Evolutionary conservation across 1,139 yeast genomes (phyloP), one percentile per base, ranked within the genome.

Genomic region (Pichia sp.): DNA sequence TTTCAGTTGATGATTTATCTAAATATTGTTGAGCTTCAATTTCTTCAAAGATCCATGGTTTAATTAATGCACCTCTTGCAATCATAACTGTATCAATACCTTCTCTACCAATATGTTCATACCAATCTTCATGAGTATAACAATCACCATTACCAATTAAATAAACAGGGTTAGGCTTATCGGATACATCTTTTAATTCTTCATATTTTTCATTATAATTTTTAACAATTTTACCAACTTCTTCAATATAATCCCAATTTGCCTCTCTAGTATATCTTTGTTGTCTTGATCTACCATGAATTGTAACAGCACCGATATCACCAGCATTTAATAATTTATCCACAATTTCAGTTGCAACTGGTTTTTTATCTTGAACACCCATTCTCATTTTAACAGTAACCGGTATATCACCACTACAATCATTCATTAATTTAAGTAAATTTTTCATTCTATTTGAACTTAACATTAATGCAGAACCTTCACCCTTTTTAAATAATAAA

Each of bases 31-130:
- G 81, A 7, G 94, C 75, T 50, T 90, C 94, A 47, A 94, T 80
- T 68, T 92, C 99, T 70, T 94, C 97, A 61, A 92, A 92, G 44
- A 92, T 87, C 99, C 99, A 92, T 43, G 99, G 99, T 68, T 94
- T 92, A 65, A 94, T 90, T 57, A 92, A 77, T 0, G 97, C 97
- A 48, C 97, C 98, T 60, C 99, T 78, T 2, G 98, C 98, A 48
- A 94, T 90, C 97, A 94, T 92, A 28, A 89, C 95, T 36, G 94
- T 81, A 67, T 94, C 98, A 48, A 90, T 81, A 25, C 88, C 86
- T 35, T 79, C 78, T 42, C 79, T 74, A 38, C 76, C 75, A 40
- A 82, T 73, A n/a, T 86, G 90, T 40, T 74, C 74, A 65, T 88
- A 78, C 96, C 96, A 92, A 64, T 92, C 98, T 61, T 85, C 86